Evolutionary conservation across 192 early-diverging fungal species (phyloP), one percentile per base, ranked within the genome.

Genomic region (Coemansia sp.): DNA sequence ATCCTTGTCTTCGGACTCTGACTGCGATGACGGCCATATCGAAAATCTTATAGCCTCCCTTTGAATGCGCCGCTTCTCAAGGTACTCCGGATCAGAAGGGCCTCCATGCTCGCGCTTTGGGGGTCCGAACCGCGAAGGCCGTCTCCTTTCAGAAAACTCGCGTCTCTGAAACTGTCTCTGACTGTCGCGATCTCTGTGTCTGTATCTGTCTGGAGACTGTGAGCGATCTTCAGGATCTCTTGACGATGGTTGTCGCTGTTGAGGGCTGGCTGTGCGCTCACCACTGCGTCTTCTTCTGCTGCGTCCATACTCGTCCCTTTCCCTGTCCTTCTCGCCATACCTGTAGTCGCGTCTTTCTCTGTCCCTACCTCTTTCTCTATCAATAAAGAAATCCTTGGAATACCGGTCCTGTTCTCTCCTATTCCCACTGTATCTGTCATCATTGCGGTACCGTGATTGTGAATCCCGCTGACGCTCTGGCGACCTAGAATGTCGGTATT

Each of bases 21-120:
- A 83, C 12, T 86, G 87, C 1, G 87, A 86, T 16, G 84, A 62
- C 10, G 85, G 74, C 87, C 87, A 88, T 20, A 88, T 85, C 0
- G 85, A 84, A 44, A 84, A 79, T 20, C 71, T 43, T 38, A 64
- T 84, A 2, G 71, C 65, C 20, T 84, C 64, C 5, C 86, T 74
- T 46, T 86, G 64, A 0, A 65, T 71, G 20, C 75, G 71, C 40
- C 87, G 65, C 38, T 73, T 63, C 19, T 55, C 67, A 45, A 75
- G 55, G 50, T 71, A 74, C 41, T 79, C 74, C n/a, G 74, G 67
- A 16, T 74, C 74, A 2, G 63, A 63, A 14, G 57, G 55, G 19
- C 67, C 66, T 42, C 71, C 51, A 8, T 63, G 70, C 19, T 38
- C 20, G 2, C 37, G 50, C 37, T 44, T 49, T 7, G 20, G n/a